Evolutionary conservation across 2,329 filamentous ascomycete genomes (phyloP).

Genomic region (Arthrobotrys entomopaga): DNA sequence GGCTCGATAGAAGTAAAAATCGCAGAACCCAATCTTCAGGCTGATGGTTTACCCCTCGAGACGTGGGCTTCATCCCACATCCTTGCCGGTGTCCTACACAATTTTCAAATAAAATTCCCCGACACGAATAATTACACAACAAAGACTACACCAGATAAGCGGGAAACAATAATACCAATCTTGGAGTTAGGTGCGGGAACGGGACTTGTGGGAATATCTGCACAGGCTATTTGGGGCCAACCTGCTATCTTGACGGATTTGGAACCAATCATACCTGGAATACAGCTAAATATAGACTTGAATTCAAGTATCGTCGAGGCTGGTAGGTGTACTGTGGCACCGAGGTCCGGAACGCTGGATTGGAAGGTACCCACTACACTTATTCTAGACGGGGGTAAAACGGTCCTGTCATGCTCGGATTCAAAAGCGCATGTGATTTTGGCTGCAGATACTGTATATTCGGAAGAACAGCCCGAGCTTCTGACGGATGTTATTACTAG

Average conservation of each 20-base stretch:
- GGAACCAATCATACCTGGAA: slow-evolving; percentile 60
- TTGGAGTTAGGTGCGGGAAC: slow-evolving; percentile 63
- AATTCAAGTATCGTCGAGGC: slow-evolving; percentile 55
- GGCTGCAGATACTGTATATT: slow-evolving; percentile 64
- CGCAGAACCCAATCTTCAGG: slow-evolving; percentile 53
- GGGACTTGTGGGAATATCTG: slow-evolving; percentile 62
- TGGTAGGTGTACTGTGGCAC: background rate
- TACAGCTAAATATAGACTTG: slow-evolving; percentile 60
- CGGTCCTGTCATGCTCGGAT: slow-evolving; percentile 40
- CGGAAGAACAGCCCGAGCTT: slow-evolving; percentile 63
- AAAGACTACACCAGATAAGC: slow-evolving; percentile 22
- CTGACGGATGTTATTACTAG: slow-evolving; percentile 61
- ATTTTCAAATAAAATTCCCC: slow-evolving; percentile 57
- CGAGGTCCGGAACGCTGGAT: slow-evolving; percentile 61
- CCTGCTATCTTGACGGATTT: slow-evolving; percentile 61
- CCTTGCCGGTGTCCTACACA: slow-evolving; percentile 61
- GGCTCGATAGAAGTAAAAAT: slow-evolving; percentile 27
- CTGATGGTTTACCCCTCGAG: slow-evolving; percentile 61
- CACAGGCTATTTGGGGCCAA: slow-evolving; percentile 60
- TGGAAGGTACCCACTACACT: slow-evolving; percentile 61
- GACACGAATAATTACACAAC: slow-evolving; percentile 5
- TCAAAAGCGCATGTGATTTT: slow-evolving; percentile 62
- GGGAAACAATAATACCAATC: slow-evolving; percentile 56
- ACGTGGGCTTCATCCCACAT: slow-evolving; percentile 63
- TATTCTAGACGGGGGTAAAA: slow-evolving; percentile 26